These are phyloP conservation scores for Backusella morwellensis DNA, from an alignment of 192 early-diverging fungal species.

Conservation along the genomic window DNA sequence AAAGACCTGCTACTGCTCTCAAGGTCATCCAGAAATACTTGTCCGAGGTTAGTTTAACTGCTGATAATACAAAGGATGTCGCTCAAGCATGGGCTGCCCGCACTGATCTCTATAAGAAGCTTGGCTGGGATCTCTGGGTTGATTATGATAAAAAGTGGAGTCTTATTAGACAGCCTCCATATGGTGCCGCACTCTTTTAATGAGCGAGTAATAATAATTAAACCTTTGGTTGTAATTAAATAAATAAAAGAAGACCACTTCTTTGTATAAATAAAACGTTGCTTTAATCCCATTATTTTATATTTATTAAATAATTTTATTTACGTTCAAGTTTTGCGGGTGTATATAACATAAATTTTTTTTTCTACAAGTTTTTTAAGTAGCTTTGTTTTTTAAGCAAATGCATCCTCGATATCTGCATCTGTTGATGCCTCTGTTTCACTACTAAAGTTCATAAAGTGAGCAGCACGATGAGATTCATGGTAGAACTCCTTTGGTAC, in stretches of 20 bases:
- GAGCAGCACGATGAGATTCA: constrained; percentile 91
- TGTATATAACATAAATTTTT: neutral
- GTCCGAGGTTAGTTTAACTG: constrained; percentile 47
- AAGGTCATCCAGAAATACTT: constrained; percentile 74
- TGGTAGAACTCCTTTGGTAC: constrained; percentile 97
- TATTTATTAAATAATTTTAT: neutral
- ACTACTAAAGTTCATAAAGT: constrained; percentile 90
- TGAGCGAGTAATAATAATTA: neutral
- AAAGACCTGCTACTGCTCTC: constrained; percentile 65
- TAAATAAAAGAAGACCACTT: neutral
- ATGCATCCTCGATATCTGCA: constrained; percentile 59
- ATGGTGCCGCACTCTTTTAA: constrained; percentile 48
- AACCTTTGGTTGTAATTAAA: neutral
- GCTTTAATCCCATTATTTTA: too few relatives aligned
- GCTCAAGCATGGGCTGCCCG: constrained; percentile 51
- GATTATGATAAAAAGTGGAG: constrained; percentile 62
- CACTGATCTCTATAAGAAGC: constrained; percentile 54
- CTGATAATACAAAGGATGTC: constrained; percentile 53
- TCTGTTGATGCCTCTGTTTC: constrained; percentile 59
- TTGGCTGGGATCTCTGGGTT: constrained; percentile 72
- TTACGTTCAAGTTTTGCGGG: neutral
- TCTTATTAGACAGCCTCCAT: constrained; percentile 47
- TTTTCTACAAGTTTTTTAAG: neutral
- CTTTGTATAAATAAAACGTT: neutral
- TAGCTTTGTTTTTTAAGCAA: constrained; percentile 39